phyloP scores from a whole-genome alignment of 345 rosid species.

The Sapria himalayana region DNA sequence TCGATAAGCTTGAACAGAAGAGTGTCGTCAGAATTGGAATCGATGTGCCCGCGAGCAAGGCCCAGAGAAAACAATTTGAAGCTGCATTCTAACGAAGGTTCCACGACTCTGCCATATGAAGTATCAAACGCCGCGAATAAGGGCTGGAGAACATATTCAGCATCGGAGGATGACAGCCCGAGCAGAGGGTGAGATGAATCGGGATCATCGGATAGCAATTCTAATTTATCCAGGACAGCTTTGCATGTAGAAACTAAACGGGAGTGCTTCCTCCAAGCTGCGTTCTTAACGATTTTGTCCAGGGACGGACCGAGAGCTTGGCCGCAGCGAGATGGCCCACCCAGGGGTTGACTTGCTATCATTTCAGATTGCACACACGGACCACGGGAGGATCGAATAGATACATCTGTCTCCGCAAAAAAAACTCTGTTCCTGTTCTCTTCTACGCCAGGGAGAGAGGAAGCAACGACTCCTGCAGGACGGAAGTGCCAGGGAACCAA shows the following conservation, averaged over 20 bases:
- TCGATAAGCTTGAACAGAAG: slow-evolving; percentile 23
- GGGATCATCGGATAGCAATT: slow-evolving; percentile 23
- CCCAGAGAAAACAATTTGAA: slow-evolving; percentile 57
- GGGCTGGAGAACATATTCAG: slow-evolving; percentile 40
- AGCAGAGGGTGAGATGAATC: slow-evolving; percentile 29
- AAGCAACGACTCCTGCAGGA: too few relatives aligned
- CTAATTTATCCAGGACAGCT: slow-evolving; percentile 64
- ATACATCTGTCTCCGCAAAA: too few relatives aligned
- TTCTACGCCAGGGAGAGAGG: too few relatives aligned
- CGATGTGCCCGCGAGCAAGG: slow-evolving; percentile 42
- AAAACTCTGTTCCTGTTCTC: too few relatives aligned
- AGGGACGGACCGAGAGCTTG: slow-evolving; percentile 57
- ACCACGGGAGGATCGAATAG: too few relatives aligned
- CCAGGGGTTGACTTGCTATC: slow-evolving; percentile 54
- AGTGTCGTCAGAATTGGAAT: slow-evolving; percentile 11
- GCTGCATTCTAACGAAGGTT: slow-evolving; percentile 69
- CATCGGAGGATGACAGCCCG: slow-evolving; percentile 44
- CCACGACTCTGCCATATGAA: slow-evolving; percentile 42
- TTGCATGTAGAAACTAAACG: slow-evolving; percentile 70
- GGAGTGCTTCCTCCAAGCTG: slow-evolving; percentile 90
- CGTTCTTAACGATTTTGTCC: slow-evolving; percentile 82
- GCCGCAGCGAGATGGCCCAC: slow-evolving; percentile 63
- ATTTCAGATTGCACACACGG: too few relatives aligned
- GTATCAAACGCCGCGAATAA: slow-evolving; percentile 55
- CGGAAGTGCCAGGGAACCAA: too few relatives aligned